These are phyloP conservation scores for Pseudomassariella vexata DNA, from an alignment of 2,329 filamentous ascomycete species.

Conservation along the genomic window DNA sequence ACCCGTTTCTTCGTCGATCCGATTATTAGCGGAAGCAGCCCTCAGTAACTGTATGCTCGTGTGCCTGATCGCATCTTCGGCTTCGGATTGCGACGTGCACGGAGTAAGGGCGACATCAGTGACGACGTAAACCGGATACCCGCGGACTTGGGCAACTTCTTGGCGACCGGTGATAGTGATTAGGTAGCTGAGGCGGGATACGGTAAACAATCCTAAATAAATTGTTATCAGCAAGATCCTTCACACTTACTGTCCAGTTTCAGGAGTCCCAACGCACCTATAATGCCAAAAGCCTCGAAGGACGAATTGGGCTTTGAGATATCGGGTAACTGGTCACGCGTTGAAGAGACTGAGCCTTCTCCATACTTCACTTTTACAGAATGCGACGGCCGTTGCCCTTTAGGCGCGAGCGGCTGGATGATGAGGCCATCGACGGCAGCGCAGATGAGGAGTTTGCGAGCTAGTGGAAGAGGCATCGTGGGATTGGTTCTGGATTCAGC, in stretches of 20 bases:
- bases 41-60: constrained; percentile 42
- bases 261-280: constrained; percentile 41
- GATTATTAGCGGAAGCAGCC: constrained; percentile 15
- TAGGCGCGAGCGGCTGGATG: constrained; percentile 63
- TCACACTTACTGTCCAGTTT: not conserved
- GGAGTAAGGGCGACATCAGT: constrained; percentile 90
- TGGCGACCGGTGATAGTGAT: constrained; percentile 81
- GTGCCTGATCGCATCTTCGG: constrained; percentile 62
- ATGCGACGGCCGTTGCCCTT: constrained; percentile 38
- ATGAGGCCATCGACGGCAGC: constrained; percentile 79
- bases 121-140: constrained; percentile 77
- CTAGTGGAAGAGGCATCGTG: constrained; percentile 34
- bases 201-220: constrained; percentile 68
- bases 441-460: constrained; percentile 74
- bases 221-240: constrained; percentile 9
- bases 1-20: constrained; percentile 15
- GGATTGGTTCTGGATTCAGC: no score
- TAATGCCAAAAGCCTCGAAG: constrained; percentile 55
- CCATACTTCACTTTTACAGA: constrained; percentile 67
- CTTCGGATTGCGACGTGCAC: constrained; percentile 69
- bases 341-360: constrained; percentile 41
- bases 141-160: constrained; percentile 82
- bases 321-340: constrained; percentile 41
- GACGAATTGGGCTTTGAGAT: constrained; percentile 37
- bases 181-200: constrained; percentile 77